phyloP scores from a whole-genome alignment of 495 filamentous ascomycete genomes.

The Cercophora sp. region DNA sequence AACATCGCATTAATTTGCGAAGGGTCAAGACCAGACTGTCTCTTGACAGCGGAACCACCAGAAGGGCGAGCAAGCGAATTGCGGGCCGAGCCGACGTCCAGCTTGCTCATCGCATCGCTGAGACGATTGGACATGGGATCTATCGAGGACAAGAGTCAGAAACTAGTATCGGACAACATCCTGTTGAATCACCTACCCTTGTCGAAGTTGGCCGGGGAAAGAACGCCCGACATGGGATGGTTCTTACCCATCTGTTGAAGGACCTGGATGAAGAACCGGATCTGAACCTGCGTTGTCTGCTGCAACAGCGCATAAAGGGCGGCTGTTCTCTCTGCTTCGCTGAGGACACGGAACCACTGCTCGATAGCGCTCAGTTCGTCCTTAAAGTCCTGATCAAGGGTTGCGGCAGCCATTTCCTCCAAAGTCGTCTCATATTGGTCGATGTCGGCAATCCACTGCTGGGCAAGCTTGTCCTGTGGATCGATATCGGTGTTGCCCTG shows the following conservation, averaged over 20 bases:
- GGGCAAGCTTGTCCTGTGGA: slow-evolving; percentile 84
- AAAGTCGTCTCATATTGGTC: slow-evolving; percentile 96
- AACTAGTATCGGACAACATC: too few species aligned
- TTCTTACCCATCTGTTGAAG: slow-evolving; percentile 97
- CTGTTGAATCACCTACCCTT: slow-evolving; percentile 95
- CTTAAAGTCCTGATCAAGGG: slow-evolving; percentile 98
- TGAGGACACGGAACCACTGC: slow-evolving; percentile 97
- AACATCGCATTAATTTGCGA: slow-evolving; percentile 98
- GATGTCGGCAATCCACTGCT: slow-evolving; percentile 98
- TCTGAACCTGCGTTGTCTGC: slow-evolving; percentile 98
- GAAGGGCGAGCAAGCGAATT: slow-evolving; percentile 78
- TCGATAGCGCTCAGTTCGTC: slow-evolving; percentile 98
- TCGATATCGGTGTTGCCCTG: slow-evolving; percentile 62
- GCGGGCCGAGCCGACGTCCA: slow-evolving; percentile 78
- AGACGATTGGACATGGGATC: slow-evolving; percentile 96
- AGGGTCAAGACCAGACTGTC: slow-evolving; percentile 88
- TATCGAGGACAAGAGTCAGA: slow-evolving; percentile 32
- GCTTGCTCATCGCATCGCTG: slow-evolving; percentile 96
- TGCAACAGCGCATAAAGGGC: slow-evolving; percentile 93
- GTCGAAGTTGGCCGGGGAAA: slow-evolving; percentile 95
- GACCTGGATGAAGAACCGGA: slow-evolving; percentile 98
- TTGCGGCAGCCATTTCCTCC: slow-evolving; percentile 98
- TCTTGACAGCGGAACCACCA: slow-evolving; percentile 67
- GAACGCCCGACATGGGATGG: slow-evolving; percentile 93
- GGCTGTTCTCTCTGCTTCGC: slow-evolving; percentile 92